Evolutionary conservation across 768 basidiomycete species (phyloP).

Genomic region (Tremella mesenterica): DNA sequence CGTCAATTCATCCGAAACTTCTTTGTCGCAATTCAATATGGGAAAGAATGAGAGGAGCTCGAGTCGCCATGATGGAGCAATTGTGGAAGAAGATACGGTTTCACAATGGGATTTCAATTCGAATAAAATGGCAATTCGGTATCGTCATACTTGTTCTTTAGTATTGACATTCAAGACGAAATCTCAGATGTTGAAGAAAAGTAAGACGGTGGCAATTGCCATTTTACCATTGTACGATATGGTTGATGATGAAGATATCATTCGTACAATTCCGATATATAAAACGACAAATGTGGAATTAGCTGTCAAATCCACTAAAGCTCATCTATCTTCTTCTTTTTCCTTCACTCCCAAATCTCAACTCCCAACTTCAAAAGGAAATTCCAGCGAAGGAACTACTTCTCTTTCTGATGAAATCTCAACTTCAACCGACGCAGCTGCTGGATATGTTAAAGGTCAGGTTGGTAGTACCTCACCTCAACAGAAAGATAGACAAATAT

Average conservation of each 20-base stretch:
- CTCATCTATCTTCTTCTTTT: neutral
- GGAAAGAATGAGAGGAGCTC: too few species aligned
- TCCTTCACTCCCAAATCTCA: neutral
- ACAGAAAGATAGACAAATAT: too few species aligned
- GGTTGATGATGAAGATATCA: constrained; percentile 19
- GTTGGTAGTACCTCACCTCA: too few species aligned
- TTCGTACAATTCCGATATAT: constrained; percentile 27
- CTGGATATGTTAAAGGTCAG: neutral
- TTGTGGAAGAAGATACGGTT: too few species aligned
- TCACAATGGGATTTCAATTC: constrained; percentile 28
- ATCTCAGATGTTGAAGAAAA: constrained; percentile 35
- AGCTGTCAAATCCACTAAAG: constrained; percentile 14
- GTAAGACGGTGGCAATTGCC: constrained; percentile 28
- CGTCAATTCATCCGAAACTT: neutral
- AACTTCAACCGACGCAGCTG: neutral
- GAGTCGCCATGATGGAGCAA: constrained; percentile 1
- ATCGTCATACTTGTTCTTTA: constrained; percentile 42
- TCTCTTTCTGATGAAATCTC: neutral
- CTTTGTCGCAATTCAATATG: neutral
- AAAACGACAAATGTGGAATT: constrained; percentile 27
- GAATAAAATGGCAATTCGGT: constrained; percentile 38
- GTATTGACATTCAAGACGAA: constrained; percentile 30
- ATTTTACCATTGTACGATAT: constrained; percentile 24
- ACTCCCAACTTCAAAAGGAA: too few species aligned
- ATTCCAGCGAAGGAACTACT: too few species aligned